Percentiles rank a stretch among this genome's conserved stretches.
Evolutionary conservation across 2,329 filamentous ascomycete species (phyloP).

Genomic region (Acrocalymma vagum): DNA sequence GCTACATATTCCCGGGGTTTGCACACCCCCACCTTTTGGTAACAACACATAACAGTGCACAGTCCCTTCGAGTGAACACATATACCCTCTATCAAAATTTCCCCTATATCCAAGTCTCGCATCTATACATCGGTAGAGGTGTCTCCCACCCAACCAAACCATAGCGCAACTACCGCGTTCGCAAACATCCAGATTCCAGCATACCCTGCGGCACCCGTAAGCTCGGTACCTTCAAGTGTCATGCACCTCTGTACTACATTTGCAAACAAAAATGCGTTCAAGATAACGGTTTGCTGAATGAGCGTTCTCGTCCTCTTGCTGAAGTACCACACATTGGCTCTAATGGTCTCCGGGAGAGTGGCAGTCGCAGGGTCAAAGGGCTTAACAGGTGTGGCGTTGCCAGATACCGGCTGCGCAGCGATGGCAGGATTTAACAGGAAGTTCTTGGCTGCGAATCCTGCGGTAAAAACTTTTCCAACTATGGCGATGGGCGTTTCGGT

Average conservation of each 20-base stretch:
- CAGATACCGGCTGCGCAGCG: conserved; percentile 61
- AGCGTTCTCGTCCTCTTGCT: conserved; percentile 70
- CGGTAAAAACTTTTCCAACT: conserved; percentile 67
- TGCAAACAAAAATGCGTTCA: conserved; percentile 56
- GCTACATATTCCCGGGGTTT: too few relatives aligned
- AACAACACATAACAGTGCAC: too few relatives aligned
- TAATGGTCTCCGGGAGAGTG: conserved; percentile 73
- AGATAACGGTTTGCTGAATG: conserved; percentile 61
- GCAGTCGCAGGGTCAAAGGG: conserved; percentile 72
- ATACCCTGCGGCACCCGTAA: conserved; percentile 75
- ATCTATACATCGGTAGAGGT: too few relatives aligned
- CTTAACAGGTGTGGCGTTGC: conserved; percentile 55
- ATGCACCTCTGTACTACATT: conserved; percentile 72
- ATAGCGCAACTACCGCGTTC: conserved; percentile 66
- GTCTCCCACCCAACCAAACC: conserved; percentile 61
- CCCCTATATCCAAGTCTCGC: too few relatives aligned
- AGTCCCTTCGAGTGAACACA: too few relatives aligned
- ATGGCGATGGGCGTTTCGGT: conserved; percentile 61
- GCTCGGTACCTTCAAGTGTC: conserved; percentile 75
- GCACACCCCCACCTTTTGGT: too few relatives aligned
- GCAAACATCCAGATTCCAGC: conserved; percentile 78
- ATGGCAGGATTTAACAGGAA: conserved; percentile 81
- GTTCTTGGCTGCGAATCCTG: conserved; percentile 75
- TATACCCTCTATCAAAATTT: too few relatives aligned
- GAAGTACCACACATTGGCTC: conserved; percentile 77